These are phyloP conservation scores for Ascosphaera apis DNA, from an alignment of 2,329 filamentous ascomycete species.

Conservation along the genomic window DNA sequence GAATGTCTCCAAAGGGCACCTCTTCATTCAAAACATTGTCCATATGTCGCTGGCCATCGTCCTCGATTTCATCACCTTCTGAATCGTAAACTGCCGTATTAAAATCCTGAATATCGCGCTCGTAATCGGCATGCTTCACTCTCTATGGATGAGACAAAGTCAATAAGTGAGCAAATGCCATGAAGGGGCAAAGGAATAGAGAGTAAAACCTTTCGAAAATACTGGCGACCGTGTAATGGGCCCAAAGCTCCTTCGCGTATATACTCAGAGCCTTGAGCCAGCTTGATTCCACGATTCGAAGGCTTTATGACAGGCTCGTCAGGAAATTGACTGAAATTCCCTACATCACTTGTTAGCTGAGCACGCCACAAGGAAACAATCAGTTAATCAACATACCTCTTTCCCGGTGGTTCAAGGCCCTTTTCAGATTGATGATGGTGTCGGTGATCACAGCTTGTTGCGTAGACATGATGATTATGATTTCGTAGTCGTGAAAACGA, in stretches of 20 bases:
- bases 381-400: constrained; percentile 15
- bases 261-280: constrained; percentile 33
- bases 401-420: constrained; percentile 24
- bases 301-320: constrained; percentile 31
- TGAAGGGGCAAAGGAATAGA: background rate
- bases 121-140: constrained; percentile 39
- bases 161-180: constrained; percentile 1
- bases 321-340: background rate
- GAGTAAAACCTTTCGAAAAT: constrained; percentile 30
- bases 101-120: constrained; percentile 32
- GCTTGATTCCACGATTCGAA: constrained; percentile 38
- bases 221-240: constrained; percentile 24
- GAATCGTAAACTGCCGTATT: constrained; percentile 38
- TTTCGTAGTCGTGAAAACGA: too few species aligned
- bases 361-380: background rate
- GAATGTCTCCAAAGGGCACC: constrained; percentile 36
- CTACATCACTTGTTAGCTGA: background rate
- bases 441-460: constrained; percentile 26
- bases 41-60: constrained; percentile 22
- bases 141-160: constrained; percentile 18
- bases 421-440: constrained; percentile 32
- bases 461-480: constrained; percentile 15
- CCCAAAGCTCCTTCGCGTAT: constrained; percentile 33
- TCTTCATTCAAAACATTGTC: constrained; percentile 23
- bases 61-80: constrained; percentile 40